phyloP scores from a whole-genome alignment of 176 grass and related monocot genomes.

The Areca catechu region DNA sequence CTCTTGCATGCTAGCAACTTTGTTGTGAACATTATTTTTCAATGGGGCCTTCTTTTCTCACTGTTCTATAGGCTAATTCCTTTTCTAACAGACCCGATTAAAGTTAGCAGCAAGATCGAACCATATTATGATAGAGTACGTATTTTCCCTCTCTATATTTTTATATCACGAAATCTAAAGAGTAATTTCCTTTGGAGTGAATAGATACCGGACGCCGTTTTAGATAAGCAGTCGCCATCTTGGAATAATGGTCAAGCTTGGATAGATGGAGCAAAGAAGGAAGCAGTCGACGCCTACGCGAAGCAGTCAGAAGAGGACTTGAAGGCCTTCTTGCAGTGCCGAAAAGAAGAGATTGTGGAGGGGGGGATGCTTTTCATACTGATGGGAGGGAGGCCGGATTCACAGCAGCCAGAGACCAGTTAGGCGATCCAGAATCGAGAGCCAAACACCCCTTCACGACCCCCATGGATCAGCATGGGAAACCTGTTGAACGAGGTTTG shows the following conservation, averaged over 20 bases:
- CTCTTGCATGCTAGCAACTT: too few relatives aligned
- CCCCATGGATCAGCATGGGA: conserved; percentile 24
- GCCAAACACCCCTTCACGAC: conserved; percentile 4
- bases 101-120: too few relatives aligned
- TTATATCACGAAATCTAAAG: background rate
- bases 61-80: too few relatives aligned
- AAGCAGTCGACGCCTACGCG: conserved; percentile 15
- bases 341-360: conserved; percentile 11
- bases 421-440: conserved; percentile 3
- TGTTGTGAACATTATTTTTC: too few relatives aligned
- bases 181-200: background rate
- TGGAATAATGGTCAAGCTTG: conserved; percentile 26
- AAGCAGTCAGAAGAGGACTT: conserved; percentile 21
- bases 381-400: conserved; percentile 2
- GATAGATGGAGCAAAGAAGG: conserved; percentile 23
- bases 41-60: too few relatives aligned
- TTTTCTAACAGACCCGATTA: too few relatives aligned
- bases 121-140: background rate
- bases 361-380: conserved; percentile 24
- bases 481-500: conserved; percentile 27
- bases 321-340: conserved; percentile 6
- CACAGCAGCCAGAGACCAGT: conserved; percentile 1
- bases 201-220: conserved; percentile 10
- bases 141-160: background rate
- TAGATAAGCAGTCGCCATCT: conserved; percentile 1